Evolutionary conservation across 2,329 filamentous ascomycete species (phyloP), one percentile per base, ranked within the genome.

Genomic region (Rasamsonia emersonii): DNA sequence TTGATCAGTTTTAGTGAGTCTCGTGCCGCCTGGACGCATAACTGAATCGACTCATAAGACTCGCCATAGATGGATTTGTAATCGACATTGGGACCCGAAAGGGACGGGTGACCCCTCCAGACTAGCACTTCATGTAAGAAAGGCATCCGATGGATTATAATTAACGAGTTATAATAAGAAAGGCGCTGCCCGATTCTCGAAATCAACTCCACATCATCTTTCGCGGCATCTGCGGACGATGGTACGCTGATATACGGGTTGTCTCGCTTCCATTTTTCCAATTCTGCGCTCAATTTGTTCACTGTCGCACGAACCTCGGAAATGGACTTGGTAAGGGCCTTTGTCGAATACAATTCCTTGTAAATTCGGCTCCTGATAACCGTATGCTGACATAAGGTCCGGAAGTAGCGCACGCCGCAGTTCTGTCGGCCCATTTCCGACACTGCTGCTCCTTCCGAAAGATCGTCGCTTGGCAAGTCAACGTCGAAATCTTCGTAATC

Each of bases 101-200:
- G 82, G 94, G 49, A 91, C 85, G 32, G 84, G 93, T 16, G 11
- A 11, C 26, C 14, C 25, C 23, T 32, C 30, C 24, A 27, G 8
- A 18, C 18, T 3, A 23, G 30, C n/a, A 37, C 28, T 18, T 88
- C 86, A 51, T 93, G 83, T 46, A 94, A 84, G 20, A 95, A 78
- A 25, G 85, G 91, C 83, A 96, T 93, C 28, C 89, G 83, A 57
- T 96, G 89, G 41, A 95, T 93, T 1, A 91, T 95, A 2, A 88
- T 94, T 31, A 95, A 62, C 44, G 86, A 93, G 59, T 96, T 95
- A 66, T 95, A 94, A 59, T 96, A 96, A 3, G 85, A 79, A 48
- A 96, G 86, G 54, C 94, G 88, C 36, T 95, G 65, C 54, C 93
- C 85, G 41, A 93, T 85, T 25, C 94, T 76, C 40, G 94, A 88